These are phyloP conservation scores for Zygnema cylindricum DNA, from an alignment of 139 green algal species.

Conservation along the genomic window DNA sequence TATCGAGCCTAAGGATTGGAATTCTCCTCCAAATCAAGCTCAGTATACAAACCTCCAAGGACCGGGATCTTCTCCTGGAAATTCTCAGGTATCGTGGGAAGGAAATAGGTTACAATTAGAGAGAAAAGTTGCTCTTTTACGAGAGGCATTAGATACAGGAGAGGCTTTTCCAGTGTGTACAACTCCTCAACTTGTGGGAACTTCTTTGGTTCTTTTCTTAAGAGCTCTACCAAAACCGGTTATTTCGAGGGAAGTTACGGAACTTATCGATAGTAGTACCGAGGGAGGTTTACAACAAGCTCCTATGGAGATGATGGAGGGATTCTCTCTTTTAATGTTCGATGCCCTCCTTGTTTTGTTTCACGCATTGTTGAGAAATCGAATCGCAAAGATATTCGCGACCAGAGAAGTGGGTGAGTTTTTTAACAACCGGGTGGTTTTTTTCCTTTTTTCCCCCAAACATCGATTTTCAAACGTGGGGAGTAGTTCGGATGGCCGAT, in stretches of 20 bases:
- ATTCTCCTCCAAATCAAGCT: background rate
- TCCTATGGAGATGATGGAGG: constrained; percentile 5
- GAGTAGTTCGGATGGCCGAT: too few species aligned
- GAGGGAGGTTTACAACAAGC: background rate
- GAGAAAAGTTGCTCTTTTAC: background rate
- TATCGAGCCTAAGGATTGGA: background rate
- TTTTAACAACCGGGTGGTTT: too few species aligned
- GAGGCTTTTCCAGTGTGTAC: constrained; percentile 8
- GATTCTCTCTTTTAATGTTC: background rate
- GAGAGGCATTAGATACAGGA: constrained; percentile 25
- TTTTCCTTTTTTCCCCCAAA: too few species aligned
- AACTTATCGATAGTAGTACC: constrained; percentile 14
- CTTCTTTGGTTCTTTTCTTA: constrained; percentile 10
- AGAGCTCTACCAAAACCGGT: constrained; percentile 1
- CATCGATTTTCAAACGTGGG: too few species aligned
- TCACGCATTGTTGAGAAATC: constrained; percentile 17
- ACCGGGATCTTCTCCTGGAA: background rate
- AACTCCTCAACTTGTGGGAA: background rate
- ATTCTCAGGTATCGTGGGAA: background rate
- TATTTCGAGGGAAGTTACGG: background rate
- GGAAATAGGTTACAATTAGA: background rate
- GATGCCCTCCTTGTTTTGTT: constrained; percentile 16
- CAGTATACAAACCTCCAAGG: background rate
- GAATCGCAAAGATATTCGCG: constrained; percentile 13
- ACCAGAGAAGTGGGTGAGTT: constrained; percentile 23